Percentiles rank a stretch among this genome's conserved stretches.
Evolutionary conservation across 495 filamentous ascomycete genomes (phyloP).

Genomic region (Penicillium arizonense): DNA sequence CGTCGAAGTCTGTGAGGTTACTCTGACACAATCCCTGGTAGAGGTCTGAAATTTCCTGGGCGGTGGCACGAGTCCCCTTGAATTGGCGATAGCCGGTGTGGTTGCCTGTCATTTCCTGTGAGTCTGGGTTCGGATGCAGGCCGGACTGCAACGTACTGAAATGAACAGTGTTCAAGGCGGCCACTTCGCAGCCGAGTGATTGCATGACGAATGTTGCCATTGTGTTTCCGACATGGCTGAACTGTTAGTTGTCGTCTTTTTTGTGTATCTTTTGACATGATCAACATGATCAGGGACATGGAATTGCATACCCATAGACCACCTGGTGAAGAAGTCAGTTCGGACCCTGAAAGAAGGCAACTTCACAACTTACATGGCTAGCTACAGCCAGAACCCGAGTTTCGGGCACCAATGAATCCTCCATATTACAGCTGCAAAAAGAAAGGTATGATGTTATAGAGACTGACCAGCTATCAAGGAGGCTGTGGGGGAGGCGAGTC

Average conservation of each 20-base stretch:
- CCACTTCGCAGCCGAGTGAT: constrained; percentile 86
- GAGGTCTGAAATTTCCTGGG: constrained; percentile 78
- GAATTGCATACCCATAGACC: constrained; percentile 66
- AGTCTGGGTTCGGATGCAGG: constrained; percentile 2
- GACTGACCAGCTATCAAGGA: background rate
- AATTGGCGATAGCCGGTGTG: constrained; percentile 87
- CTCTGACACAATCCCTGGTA: constrained; percentile 82
- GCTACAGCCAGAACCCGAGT: constrained; percentile 89
- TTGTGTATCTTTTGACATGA: constrained; percentile 1
- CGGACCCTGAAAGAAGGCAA: constrained; percentile 1
- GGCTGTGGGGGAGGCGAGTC: background rate
- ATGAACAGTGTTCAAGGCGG: constrained; percentile 90
- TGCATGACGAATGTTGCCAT: constrained; percentile 94
- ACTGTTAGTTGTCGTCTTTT: constrained; percentile 15
- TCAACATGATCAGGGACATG: background rate
- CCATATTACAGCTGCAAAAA: constrained; percentile 6
- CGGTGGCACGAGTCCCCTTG: constrained; percentile 76
- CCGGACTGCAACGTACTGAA: constrained; percentile 64
- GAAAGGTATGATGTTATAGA: background rate
- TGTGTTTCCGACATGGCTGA: constrained; percentile 93
- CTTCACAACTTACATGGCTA: constrained; percentile 79
- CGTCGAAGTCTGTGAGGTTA: constrained; percentile 79
- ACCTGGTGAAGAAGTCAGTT: constrained; percentile 53
- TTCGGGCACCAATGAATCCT: constrained; percentile 61
- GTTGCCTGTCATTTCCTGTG: constrained; percentile 60